Base-by-base conservation (phyloP, 441 rosid species). In the Gossypium gossypioides region DNA sequence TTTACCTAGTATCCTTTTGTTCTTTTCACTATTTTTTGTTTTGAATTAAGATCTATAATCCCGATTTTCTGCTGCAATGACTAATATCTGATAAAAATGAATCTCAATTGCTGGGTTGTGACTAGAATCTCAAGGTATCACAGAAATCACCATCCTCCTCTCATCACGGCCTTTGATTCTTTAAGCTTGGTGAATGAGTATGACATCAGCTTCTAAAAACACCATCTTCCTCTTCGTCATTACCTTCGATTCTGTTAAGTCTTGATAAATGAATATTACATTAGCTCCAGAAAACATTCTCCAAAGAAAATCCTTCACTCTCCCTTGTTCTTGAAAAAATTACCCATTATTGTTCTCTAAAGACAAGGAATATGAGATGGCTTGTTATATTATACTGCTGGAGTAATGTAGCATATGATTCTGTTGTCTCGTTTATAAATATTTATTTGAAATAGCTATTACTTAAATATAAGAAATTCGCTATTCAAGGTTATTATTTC, bases 401-500 rank as follows among this genome's bases (percentile, higher is more conserved):
- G 58, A 68, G n/a, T 48, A 50, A 25, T 67, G 42, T 5, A 8
- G 19, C 16, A 15, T 29, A 7, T 8, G 58, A 68, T 27, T 68
- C 25, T 27, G 15, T 16, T 68, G 40, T 22, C 51, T 48, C 56
- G 25, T 44, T 48, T 48, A 6, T 48, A 25, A 25, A 44, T 65
- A 21, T 67, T 15, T 48, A 34, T 25, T 16, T 54, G 46, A 55
- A 63, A 24, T 62, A 24, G 27, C 24, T 51, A 40, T 22, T 46
- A 2, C 3, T 24, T 46, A 13, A 46, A 27, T 25, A 27, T 67
- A 27, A 46, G 24, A 46, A 25, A 24, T n/a, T n/a, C 27, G 46
- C 15, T 9, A 46, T 68, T 12, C 59, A 22, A 73, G 71, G 73
- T 69, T 54, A 16, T 12, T 51, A 37, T 62, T 70, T 69, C 46